Evolutionary conservation across 345 rosid species (phyloP).

Genomic region (Lepidium aucheri): DNA sequence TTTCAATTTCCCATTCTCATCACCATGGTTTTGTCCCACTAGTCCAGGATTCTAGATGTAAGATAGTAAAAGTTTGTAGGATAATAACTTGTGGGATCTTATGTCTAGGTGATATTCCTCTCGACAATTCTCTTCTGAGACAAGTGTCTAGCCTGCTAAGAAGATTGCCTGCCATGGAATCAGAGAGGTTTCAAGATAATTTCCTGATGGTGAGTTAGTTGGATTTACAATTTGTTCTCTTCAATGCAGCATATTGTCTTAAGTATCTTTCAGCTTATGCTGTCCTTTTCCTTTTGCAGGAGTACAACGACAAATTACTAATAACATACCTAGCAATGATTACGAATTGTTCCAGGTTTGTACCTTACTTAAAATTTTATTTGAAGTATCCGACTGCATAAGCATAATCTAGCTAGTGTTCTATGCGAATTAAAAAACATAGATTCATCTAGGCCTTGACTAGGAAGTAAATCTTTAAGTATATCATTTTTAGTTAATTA

Average conservation of each 20-base stretch:
- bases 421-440: too few relatives aligned
- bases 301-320: constrained; percentile 83
- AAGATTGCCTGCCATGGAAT: constrained; percentile 91
- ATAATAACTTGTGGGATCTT: constrained; percentile 7
- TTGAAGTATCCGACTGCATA: neutral
- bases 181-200: constrained; percentile 87
- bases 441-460: too few relatives aligned
- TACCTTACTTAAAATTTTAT: neutral
- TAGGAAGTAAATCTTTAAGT: too few relatives aligned
- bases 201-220: constrained; percentile 74
- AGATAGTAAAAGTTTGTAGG: neutral
- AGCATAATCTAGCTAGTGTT: too few relatives aligned
- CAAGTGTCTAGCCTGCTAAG: constrained; percentile 89
- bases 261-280: neutral
- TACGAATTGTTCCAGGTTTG: constrained; percentile 88
- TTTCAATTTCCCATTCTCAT: neutral
- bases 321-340: constrained; percentile 84
- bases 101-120: constrained; percentile 77
- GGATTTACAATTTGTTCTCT: neutral
- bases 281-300: constrained; percentile 37
- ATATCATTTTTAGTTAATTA: neutral
- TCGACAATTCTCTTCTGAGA: constrained; percentile 84
- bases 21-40: neutral
- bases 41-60: neutral
- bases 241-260: neutral